phyloP scores from a whole-genome alignment of 2,329 filamentous ascomycete species.

The Pestalotiopsis sp. region DNA sequence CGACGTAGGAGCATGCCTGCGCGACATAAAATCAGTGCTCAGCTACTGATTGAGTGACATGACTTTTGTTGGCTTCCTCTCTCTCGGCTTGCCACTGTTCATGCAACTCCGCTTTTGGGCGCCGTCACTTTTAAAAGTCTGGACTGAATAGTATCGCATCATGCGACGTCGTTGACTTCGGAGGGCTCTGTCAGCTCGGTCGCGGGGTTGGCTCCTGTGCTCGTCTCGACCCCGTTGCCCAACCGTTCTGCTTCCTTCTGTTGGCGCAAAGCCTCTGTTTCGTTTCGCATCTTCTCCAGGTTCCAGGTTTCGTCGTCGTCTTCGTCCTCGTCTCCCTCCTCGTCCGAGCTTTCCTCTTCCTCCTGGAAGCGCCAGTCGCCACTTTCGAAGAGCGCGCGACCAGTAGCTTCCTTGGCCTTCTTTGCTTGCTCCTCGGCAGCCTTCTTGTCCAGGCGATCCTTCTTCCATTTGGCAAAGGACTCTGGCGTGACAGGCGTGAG shows the following conservation, averaged over 20 bases:
- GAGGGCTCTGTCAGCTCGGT: conserved; percentile 27
- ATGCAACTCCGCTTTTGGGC: not conserved
- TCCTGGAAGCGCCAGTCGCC: conserved; percentile 78
- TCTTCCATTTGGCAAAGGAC: conserved; percentile 95
- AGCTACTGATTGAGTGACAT: not conserved
- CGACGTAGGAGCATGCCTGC: not conserved
- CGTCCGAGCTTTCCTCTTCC: conserved; percentile 63
- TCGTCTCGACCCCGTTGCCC: conserved; percentile 26
- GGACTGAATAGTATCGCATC: conserved; percentile 14
- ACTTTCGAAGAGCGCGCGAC: conserved; percentile 92
- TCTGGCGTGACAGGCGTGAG: conserved; percentile 94
- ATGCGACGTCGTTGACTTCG: conserved; percentile 41
- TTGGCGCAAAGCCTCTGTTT: conserved; percentile 78
- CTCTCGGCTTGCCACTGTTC: conserved; percentile 9
- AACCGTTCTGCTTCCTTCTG: conserved; percentile 78
- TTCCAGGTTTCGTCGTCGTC: conserved; percentile 74
- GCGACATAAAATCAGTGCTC: not conserved
- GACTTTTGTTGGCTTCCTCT: not conserved
- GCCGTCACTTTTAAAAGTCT: conserved; percentile 17
- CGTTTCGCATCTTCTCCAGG: conserved; percentile 76
- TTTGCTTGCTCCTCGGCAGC: conserved; percentile 88
- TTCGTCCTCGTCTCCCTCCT: conserved; percentile 67
- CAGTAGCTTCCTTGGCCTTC: conserved; percentile 92
- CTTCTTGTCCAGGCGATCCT: conserved; percentile 92
- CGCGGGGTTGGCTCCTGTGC: conserved; percentile 22